phyloP scores from a whole-genome alignment of 192 early-diverging fungal genomes.

The Coemansia interrupta region DNA sequence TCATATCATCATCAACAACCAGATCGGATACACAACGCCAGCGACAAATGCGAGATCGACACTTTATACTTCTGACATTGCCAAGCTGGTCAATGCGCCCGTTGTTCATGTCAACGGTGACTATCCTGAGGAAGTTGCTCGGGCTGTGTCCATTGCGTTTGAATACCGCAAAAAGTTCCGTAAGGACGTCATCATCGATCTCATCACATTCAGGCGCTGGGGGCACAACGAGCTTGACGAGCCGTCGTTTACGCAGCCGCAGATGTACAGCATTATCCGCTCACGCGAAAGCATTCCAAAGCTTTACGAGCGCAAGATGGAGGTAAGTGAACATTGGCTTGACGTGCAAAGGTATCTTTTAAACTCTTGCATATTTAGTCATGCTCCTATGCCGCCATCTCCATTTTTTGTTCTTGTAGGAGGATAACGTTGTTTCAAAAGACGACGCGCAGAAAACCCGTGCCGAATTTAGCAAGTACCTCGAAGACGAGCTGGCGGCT shows the following conservation, averaged over 20 bases:
- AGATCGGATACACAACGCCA: conserved; percentile 96
- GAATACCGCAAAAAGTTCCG: conserved; percentile 91
- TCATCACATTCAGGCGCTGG: conserved; percentile 94
- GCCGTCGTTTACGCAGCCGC: conserved; percentile 93
- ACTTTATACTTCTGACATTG: conserved; percentile 89
- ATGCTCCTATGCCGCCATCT: background rate
- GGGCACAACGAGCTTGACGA: conserved; percentile 98
- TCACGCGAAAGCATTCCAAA: conserved; percentile 76
- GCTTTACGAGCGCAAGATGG: conserved; percentile 77
- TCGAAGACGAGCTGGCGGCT: conserved; percentile 43
- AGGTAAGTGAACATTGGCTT: conserved; percentile 19
- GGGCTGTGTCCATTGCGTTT: conserved; percentile 78
- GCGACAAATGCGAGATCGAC: conserved; percentile 90
- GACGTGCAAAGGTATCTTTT: background rate
- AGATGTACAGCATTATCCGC: conserved; percentile 95
- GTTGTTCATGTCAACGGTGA: conserved; percentile 97
- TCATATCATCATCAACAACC: conserved; percentile 98
- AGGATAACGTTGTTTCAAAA: conserved; percentile 21
- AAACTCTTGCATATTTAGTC: background rate
- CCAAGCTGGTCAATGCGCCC: conserved; percentile 93
- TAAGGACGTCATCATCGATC: conserved; percentile 91
- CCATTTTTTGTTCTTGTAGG: conserved; percentile 11
- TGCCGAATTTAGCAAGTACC: conserved; percentile 22
- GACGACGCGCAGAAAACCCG: conserved; percentile 29
- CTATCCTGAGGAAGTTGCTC: conserved; percentile 87